Evolutionary conservation across 768 basidiomycete species (phyloP), one percentile per base, ranked within the genome.

Genomic region (Podaxis rugospora): DNA sequence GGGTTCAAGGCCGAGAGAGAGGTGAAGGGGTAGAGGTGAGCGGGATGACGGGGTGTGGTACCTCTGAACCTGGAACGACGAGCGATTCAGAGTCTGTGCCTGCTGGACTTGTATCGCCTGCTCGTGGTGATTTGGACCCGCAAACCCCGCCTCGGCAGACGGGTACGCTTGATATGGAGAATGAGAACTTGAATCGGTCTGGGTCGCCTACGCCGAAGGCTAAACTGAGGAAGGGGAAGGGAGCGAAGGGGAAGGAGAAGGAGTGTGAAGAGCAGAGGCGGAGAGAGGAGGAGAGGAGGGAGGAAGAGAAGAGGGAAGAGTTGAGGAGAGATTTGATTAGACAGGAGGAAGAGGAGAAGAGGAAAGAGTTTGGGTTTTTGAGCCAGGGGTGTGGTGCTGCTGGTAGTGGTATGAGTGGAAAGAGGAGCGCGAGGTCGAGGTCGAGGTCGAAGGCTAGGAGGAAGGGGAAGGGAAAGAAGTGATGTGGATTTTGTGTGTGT

Each of bases 191-290:
- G 35, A 25, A 61, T 49, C 42, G 59, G 5, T 61, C 59, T 4
- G 53, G 59, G 7, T 61, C 59, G 11, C 59, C 59, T 14, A 61
- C 59, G 3, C 59, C 59, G 3, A 61, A 61, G 39, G 59, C 42
- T 9, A 44, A 53, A 36, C 2, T 10, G 14, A 32, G 11, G 5
- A 36, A 36, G 32, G 6, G 6, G 1, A 37, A 37, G 32, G 52
- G 37, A 2, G 6, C 4, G 7, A 53, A 10, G 3, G 13, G 37
- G 32, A 54, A 47, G 37, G 23, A n/a, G 42, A 11, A 42, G 13
- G 51, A 60, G 52, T 37, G 13, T 11, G 59, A 54, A 11, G 53
- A 25, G 25, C 44, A 55, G 46, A 49, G 35, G 44, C 54, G 25
- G 18, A 50, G 56, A 13, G 47, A 9, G 14, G 47, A 55, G 21